Base-by-base conservation (phyloP, 179 eudicot species). In the Actinidia chinensis region DNA sequence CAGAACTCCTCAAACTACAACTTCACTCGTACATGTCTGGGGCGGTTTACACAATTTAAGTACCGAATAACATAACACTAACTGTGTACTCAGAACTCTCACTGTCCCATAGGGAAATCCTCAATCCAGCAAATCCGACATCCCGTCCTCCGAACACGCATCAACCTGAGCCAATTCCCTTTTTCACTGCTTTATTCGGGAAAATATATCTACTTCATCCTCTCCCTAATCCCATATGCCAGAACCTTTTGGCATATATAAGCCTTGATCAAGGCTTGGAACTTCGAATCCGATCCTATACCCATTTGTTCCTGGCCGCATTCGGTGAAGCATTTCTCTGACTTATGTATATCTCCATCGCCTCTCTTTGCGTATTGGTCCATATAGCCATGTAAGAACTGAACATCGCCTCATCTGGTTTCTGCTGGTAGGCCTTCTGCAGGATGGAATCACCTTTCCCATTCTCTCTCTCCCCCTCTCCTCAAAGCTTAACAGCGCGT, bases 401-500 rank as follows among this genome's bases (percentile, higher is more conserved):
- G 50, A 90, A 90, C 86, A 91, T 8, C 0, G 98, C 76, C 54
- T 86, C 36, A 59, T 50, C 65, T 63, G 79, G 51, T n/a, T 73
- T 91, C 76, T 82, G 79, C 68, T 83, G 82, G 20, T 46, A 23
- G 9, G 91, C 96, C 81, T 91, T 91, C 28, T 86, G 89, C 75
- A 95, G 76, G 1, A 91, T 42, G 1, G 91, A 75, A 20, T 90
- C 94, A 2, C 97, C 98, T 79, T 95, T 95, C 83, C 91, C 97
- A 54, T 93, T 84, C 78, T 95, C 97, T 17, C 97, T n/a, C n/a
- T n/a, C 98, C 9, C 87, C 92, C 48, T 85, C 89, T 17, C 82
- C 82, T 48, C 93, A 91, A 40, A 95, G 94, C 88, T 78, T 93
- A 79, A 95, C 90, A 95, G 79, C 1, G 92, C 89, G 43, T 95